Conservation (phyloP, 768 basidiomycete genomes). For the Megacollybia marginata region DNA sequence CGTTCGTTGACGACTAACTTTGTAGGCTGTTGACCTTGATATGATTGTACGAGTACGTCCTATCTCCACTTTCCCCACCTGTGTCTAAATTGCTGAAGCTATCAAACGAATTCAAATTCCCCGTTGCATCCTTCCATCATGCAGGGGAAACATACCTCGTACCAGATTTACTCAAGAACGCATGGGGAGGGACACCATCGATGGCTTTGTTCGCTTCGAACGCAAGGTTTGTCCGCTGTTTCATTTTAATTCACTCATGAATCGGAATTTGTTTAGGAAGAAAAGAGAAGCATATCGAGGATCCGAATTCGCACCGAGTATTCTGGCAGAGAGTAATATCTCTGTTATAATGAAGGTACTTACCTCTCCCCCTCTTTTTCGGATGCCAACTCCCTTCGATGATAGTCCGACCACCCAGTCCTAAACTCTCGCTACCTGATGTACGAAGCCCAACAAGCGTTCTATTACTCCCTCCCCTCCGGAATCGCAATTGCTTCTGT, state of each 20-base stretch:
- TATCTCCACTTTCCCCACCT: neutral
- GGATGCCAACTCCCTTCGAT: conserved; percentile 29
- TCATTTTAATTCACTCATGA: neutral
- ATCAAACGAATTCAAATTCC: conserved; percentile 31
- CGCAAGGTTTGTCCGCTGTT: neutral
- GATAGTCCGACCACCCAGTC: too few species aligned
- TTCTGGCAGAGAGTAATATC: conserved; percentile 36
- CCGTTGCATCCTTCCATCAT: conserved; percentile 47
- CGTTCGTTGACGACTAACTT: neutral
- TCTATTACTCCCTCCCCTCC: conserved; percentile 34
- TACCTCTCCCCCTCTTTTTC: neutral
- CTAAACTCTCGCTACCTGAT: too few species aligned
- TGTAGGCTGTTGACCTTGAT: conserved; percentile 59
- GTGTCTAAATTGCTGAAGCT: conserved; percentile 9
- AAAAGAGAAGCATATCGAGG: conserved; percentile 63
- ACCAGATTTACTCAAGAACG: conserved; percentile 47
- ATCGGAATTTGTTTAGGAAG: conserved; percentile 18
- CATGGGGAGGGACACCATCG: conserved; percentile 44
- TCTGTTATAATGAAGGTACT: conserved; percentile 50
- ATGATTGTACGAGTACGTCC: conserved; percentile 55
- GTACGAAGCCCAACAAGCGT: too few species aligned
- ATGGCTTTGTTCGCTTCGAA: conserved; percentile 46
- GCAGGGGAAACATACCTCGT: conserved; percentile 59
- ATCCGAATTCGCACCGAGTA: conserved; percentile 49
- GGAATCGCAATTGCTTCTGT: conserved; percentile 41